Base-by-base conservation (phyloP, 1,284 basidiomycete species). In the Porodaedalea pini region DNA sequence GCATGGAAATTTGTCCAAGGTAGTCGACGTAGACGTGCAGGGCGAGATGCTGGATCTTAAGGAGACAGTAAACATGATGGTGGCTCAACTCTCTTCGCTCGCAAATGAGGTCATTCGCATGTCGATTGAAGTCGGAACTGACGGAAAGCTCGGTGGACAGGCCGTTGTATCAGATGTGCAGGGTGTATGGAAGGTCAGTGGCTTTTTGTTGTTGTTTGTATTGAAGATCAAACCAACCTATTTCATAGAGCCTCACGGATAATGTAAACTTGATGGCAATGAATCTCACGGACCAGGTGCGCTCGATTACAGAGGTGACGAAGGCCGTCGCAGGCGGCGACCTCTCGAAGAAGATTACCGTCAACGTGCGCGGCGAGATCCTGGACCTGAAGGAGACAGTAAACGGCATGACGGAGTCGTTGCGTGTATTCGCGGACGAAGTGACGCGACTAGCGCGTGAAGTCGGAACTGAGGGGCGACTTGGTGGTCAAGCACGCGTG, bases 31-130 rank as follows among this genome's bases (percentile, higher is more conserved):
- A 62, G 94, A 98, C 67, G 95, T 96, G 23, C 92, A 95, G 70
- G 95, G 96, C 60, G 96, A 98, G 76, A 98, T 99, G 81, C 78
- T 97, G 6, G 94, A 98, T 64, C 76, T 98, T 70, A 98, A 92
- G 76, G 79, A 85, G 71, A 93, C 90, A 0, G 92, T 95, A 66
- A 96, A 96, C 72, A 87, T 84, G 57, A 96, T 96, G 93, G 93
- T 95, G 62, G 82, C 80, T 19, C 89, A 92, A 66, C 71, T 95
- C 39, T 88, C 84, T n/a, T 88, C 86, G 2, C 79, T 95, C 45
- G 89, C 91, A 2, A 86, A 85, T 56, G 91, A 94, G 68, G 91
- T 98, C 58, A 92, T 88, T 1, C 83, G 90, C 61, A 90, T 92
- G 6, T 94, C 89, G 45, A 77, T 95, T 58, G 94, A 97, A 71